These are phyloP conservation scores for Auxenochlorella pyrenoidosa DNA, from an alignment of 139 green algal species.

Conservation along the genomic window DNA sequence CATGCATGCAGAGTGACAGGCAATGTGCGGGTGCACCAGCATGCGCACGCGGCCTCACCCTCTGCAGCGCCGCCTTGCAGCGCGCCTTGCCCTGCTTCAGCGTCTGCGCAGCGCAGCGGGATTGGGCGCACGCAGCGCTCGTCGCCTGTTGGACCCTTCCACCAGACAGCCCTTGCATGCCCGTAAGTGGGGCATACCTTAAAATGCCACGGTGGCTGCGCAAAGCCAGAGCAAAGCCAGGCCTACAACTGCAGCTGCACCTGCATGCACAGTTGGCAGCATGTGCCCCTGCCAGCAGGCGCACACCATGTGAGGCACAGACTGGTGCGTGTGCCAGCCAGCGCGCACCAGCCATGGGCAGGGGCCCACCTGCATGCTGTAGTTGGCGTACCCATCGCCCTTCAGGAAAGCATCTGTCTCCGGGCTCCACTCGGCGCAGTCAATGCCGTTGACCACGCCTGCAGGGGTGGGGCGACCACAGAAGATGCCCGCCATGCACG, in stretches of 20 bases:
- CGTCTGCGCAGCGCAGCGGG: neutral
- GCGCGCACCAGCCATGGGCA: neutral
- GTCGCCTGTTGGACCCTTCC: neutral
- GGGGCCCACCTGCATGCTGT: neutral
- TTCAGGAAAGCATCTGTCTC: conserved; percentile 61
- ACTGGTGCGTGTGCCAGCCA: too few species aligned
- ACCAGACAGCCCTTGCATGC: too few species aligned
- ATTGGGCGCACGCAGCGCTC: neutral
- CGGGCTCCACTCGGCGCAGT: conserved; percentile 87
- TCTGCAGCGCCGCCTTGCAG: conserved; percentile 91
- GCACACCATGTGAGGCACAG: too few species aligned
- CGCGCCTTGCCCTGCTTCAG: conserved; percentile 74
- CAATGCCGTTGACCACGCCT: conserved; percentile 94
- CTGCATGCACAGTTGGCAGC: too few species aligned
- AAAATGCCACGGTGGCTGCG: too few species aligned
- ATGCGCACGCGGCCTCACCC: neutral
- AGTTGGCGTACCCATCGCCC: neutral
- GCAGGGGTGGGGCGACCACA: neutral
- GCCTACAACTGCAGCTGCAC: too few species aligned
- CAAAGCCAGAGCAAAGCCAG: too few species aligned
- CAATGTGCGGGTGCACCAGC: neutral
- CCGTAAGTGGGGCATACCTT: too few species aligned
- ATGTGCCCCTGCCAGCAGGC: too few species aligned
- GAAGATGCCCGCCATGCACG: too few species aligned
- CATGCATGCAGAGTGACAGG: neutral